Conservation (phyloP, 2,329 filamentous ascomycete species). For the Aureobasidium sp. region DNA sequence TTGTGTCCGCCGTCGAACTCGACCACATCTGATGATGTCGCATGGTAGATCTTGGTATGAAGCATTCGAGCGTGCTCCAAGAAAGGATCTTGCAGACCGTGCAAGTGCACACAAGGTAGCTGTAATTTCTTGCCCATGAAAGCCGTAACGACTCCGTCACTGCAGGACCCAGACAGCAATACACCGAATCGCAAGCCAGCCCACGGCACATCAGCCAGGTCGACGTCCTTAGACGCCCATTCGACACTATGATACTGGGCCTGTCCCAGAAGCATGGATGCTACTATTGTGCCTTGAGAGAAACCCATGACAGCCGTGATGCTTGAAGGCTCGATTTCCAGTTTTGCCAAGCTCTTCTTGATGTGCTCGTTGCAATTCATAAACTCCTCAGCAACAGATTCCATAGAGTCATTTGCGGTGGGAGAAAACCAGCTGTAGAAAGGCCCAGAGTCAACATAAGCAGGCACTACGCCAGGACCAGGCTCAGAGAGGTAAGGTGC, state of each 20-base stretch:
- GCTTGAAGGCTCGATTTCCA: neutral
- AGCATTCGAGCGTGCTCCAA: neutral
- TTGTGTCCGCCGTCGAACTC: neutral
- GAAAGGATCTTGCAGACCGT: neutral
- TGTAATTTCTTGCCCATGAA: slow-evolving; percentile 4
- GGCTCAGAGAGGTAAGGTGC: neutral
- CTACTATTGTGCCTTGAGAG: neutral
- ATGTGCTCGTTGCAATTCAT: neutral
- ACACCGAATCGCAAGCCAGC: neutral
- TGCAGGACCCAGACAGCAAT: slow-evolving; percentile 1
- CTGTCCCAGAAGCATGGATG: neutral
- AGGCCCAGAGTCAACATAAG: neutral
- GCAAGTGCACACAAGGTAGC: neutral
- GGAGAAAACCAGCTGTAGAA: slow-evolving; percentile 4
- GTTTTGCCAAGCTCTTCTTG: neutral
- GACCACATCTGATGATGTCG: neutral
- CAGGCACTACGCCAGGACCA: neutral
- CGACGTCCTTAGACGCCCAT: neutral
- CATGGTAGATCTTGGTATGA: slow-evolving; percentile 4
- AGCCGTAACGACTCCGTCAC: neutral
- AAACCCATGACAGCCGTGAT: neutral
- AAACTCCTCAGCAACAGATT: neutral
- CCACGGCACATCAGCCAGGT: neutral
- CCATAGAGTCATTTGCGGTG: neutral
- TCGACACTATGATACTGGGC: neutral